Base-by-base conservation (phyloP, 2,329 filamentous ascomycete species). In the Aspergillus sp. region DNA sequence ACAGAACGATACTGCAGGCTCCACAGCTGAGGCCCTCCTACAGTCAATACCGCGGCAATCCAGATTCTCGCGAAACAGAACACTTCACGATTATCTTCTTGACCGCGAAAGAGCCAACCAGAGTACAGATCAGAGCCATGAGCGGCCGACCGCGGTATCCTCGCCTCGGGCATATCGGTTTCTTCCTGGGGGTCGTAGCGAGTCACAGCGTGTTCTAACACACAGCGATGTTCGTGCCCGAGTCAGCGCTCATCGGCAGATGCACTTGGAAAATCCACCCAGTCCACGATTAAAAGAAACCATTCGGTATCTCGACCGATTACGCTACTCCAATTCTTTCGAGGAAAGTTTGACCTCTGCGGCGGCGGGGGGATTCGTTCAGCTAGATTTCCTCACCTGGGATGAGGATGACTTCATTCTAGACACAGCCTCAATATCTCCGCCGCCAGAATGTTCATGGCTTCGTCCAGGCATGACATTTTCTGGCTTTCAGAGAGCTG, bases 401-500 rank as follows among this genome's bases (percentile, higher is more conserved):
- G 81, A 84, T 58, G 75, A 79, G 57, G 72, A 84, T 55, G 87
- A 89, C 68, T 87, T 89, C 61, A 78, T 89, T 47, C 78, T 87
- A 28, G 82, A 88, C 66, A 81, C 84, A 17, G 72, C 74, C 22
- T 79, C 76, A 31, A 79, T 88, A 17, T 77, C 80, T 2, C 80
- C 82, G 2, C 83, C 81, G 9, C 71, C 85, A 2, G 76, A 81
- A 56, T 87, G 82, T 53, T 89, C 87, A 7, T 89, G 87, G 86
- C 75, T 90, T 11, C 81, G 83, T 55, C 82, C 85, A 6, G 87
- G 88, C 22, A 82, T 84, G 56, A 79, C 86, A 0, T 87, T 89
- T 65, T 82, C 82, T 13, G 88, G 88, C 3, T 85, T 81, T 28
- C 88, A 90, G 70, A 83, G 86, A 68, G 87, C 87, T 17, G 78